These are phyloP conservation scores for Anethum foeniculum DNA, from an alignment of 140 eudicot genomes.

Conservation along the genomic window DNA sequence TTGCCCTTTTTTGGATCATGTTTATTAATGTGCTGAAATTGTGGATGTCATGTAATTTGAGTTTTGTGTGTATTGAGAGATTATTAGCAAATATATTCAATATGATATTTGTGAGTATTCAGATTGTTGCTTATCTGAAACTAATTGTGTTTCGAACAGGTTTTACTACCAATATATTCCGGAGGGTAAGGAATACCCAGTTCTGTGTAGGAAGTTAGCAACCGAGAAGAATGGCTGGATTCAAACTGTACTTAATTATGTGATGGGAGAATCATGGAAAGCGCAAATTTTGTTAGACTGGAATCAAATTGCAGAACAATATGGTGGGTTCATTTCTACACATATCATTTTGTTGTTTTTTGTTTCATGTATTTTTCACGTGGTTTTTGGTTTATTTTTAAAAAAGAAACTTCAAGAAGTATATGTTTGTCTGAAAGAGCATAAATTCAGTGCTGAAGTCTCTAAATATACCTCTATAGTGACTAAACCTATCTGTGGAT, in stretches of 20 bases:
- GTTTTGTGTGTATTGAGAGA: neutral
- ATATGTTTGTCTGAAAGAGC: neutral
- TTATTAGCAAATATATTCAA: neutral
- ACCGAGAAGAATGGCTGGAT: slow-evolving; percentile 40
- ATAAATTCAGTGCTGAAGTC: neutral
- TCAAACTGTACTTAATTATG: slow-evolving; percentile 28
- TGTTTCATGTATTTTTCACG: neutral
- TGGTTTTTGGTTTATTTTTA: neutral
- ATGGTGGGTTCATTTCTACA: slow-evolving; percentile 35
- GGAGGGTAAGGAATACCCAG: slow-evolving; percentile 86
- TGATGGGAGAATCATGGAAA: slow-evolving; percentile 25
- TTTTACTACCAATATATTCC: slow-evolving; percentile 84
- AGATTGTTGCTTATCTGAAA: neutral
- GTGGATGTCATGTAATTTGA: neutral
- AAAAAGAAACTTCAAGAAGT: neutral
- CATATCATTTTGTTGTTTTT: neutral
- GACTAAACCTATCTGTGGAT: neutral
- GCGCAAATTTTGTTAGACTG: slow-evolving; percentile 83
- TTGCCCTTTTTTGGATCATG: neutral
- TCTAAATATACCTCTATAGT: neutral
- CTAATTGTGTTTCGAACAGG: slow-evolving; percentile 39
- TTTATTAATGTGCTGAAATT: neutral
- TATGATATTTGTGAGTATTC: neutral
- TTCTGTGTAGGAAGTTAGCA: slow-evolving; percentile 62
- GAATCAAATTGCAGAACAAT: slow-evolving; percentile 71